Base-by-base conservation (phyloP, 108 stramenopile genomes). In the Mediolabrus comicus region DNA sequence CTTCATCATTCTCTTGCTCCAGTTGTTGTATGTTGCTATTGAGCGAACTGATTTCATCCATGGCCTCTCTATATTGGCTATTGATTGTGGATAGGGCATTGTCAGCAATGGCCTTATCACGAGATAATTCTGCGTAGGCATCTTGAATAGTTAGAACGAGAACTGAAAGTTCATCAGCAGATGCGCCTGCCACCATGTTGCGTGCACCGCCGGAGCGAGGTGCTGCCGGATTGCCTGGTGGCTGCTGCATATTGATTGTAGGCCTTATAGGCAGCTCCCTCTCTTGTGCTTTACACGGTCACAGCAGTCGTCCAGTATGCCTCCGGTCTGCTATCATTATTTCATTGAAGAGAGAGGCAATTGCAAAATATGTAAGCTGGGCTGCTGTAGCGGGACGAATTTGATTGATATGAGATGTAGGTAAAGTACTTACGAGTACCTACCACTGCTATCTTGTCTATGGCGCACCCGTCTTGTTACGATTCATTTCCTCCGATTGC, bases 121-220 rank as follows among this genome's bases (percentile, higher is more conserved):
- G 71, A 27, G 77, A 71, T 1, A 78, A 25, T 55, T 78, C 71
- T 52, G 77, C 77, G 38, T 78, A 78, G 35, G 71, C 77, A 33
- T 78, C 77, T 57, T 78, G 77, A 53, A 78, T 78, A 24, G 77
- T 78, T 12, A 78, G 65, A 41, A 78, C 77, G 52, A 78, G 77
- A 41, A 78, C 77, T 33, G 77, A 78, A 41, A 78, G 77, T 26
- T 78, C 77, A 39, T 78, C 63, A 53, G 77, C 65, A 30, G 77
- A 71, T 12, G 77, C 77, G 53, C 71, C 71, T 41, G 71, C 77
- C 22, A 78, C 70, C 77, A 78, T 71, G 24, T 36, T 59, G 53
- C 43, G 11, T 26, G 67, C 12, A 22, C 31, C 38, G 24, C 53
- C 53, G 5, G 70, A 71, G 52, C 70, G 70, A 6, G 70, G 60